Evolutionary conservation across 192 early-diverging fungal species (phyloP).

Genomic region (Paraglomus brasilianum): DNA sequence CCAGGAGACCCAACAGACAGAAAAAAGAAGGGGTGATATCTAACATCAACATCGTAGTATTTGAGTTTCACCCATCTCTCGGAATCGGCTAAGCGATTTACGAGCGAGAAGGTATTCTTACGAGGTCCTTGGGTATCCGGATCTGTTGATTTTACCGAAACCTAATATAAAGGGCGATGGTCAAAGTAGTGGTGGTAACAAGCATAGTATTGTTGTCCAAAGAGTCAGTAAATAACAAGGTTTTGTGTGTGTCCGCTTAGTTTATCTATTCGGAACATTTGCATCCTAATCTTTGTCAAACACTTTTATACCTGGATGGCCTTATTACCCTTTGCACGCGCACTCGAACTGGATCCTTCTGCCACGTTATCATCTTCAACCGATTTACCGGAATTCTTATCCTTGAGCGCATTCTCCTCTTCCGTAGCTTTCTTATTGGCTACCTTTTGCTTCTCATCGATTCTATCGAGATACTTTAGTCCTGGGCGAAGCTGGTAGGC

Average conservation of each 20-base stretch:
- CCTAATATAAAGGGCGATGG: conserved; percentile 34
- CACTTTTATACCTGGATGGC: not conserved
- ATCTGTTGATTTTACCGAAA: conserved; percentile 59
- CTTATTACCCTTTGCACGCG: not conserved
- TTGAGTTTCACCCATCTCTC: conserved; percentile 70
- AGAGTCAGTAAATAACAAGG: not conserved
- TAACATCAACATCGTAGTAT: conserved; percentile 61
- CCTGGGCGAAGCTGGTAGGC: conserved; percentile 84
- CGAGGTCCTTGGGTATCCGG: conserved; percentile 59
- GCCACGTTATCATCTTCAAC: conserved; percentile 36
- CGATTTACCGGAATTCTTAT: conserved; percentile 38
- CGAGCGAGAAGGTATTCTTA: conserved; percentile 61
- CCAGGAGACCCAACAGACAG: not conserved
- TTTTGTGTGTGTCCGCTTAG: not conserved
- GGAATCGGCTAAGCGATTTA: conserved; percentile 62
- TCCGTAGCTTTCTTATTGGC: conserved; percentile 71
- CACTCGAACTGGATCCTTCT: conserved; percentile 37
- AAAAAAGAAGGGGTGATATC: conserved; percentile 2
- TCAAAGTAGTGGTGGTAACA: not conserved
- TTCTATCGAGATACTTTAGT: conserved; percentile 88
- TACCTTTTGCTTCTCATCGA: conserved; percentile 77
- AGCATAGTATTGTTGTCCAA: not conserved
- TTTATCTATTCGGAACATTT: not conserved
- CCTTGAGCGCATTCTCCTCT: conserved; percentile 51
- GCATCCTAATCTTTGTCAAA: not conserved